phyloP scores from a whole-genome alignment of 495 filamentous ascomycete species.

The Tuber magnatum region DNA sequence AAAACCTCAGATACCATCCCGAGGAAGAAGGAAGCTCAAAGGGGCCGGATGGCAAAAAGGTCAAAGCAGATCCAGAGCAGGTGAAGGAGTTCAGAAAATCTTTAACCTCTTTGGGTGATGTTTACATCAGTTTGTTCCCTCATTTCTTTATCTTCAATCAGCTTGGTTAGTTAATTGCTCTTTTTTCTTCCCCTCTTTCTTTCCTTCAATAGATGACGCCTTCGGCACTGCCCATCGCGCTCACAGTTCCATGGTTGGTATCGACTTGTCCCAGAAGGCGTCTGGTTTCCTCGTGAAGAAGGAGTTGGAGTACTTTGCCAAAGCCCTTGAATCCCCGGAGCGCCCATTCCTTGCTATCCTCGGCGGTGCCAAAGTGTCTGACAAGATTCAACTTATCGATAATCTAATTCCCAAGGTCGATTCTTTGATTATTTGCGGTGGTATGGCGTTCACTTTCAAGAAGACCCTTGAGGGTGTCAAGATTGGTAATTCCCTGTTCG shows the following conservation, averaged over 20 bases:
- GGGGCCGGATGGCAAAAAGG: constrained; percentile 89
- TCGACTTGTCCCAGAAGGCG: constrained; percentile 90
- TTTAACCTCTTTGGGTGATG: constrained; percentile 85
- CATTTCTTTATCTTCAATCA: neutral
- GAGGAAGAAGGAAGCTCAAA: constrained; percentile 96
- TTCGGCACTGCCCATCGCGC: constrained; percentile 97
- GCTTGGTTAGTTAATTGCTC: constrained; percentile 1
- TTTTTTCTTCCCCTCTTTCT: neutral
- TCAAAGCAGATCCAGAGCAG: constrained; percentile 88
- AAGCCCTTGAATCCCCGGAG: constrained; percentile 87
- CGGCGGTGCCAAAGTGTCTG: constrained; percentile 93
- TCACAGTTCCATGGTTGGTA: constrained; percentile 98
- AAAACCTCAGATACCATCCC: constrained; percentile 95
- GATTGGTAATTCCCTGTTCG: constrained; percentile 89
- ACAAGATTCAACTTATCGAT: constrained; percentile 99
- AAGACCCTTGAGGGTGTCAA: constrained; percentile 84
- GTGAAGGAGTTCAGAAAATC: constrained; percentile 92
- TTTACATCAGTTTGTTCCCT: constrained; percentile 80
- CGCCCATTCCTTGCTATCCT: constrained; percentile 98
- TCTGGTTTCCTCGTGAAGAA: constrained; percentile 99
- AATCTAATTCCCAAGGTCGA: constrained; percentile 96
- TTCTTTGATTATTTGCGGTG: constrained; percentile 92
- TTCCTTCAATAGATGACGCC: constrained; percentile 67
- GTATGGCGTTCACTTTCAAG: constrained; percentile 99
- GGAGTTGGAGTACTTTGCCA: constrained; percentile 98